Conservation (phyloP, 176 grass and related monocot genomes). For the Zoysia pacifica region DNA sequence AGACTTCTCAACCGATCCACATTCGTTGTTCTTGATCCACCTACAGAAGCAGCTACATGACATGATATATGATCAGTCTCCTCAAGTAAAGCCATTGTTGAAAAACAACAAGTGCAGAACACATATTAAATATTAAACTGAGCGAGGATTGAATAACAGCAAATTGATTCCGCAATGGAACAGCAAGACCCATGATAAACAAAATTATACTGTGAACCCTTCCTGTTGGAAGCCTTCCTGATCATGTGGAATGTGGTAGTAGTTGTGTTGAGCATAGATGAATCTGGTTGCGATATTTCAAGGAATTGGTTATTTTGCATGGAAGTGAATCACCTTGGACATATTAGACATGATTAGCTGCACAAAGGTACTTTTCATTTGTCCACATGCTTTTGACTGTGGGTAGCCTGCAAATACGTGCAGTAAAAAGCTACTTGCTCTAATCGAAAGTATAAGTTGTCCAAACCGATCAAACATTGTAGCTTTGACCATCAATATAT, state of each 20-base stretch:
- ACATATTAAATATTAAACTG: neutral
- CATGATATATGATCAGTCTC: neutral
- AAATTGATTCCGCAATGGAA: neutral
- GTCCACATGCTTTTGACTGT: neutral
- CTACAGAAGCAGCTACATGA: neutral
- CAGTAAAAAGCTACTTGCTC: neutral
- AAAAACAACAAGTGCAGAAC: neutral
- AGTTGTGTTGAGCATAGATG: neutral
- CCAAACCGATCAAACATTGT: neutral
- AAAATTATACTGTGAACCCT: neutral
- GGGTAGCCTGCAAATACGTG: neutral
- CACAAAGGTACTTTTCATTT: neutral
- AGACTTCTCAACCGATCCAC: slow-evolving; percentile 22
- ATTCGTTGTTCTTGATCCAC: neutral
- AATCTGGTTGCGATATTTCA: too few species aligned
- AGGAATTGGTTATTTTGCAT: neutral
- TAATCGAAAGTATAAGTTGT: neutral
- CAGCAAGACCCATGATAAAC: neutral
- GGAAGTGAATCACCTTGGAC: neutral
- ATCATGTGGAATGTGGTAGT: too few species aligned
- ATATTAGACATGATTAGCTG: neutral
- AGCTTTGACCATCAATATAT: neutral
- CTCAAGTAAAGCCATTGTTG: neutral
- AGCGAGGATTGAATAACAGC: too few species aligned
- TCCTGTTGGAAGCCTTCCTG: neutral